Evolutionary conservation across 2,329 filamentous ascomycete genomes (phyloP).

Genomic region (Verticillium dahliae): DNA sequence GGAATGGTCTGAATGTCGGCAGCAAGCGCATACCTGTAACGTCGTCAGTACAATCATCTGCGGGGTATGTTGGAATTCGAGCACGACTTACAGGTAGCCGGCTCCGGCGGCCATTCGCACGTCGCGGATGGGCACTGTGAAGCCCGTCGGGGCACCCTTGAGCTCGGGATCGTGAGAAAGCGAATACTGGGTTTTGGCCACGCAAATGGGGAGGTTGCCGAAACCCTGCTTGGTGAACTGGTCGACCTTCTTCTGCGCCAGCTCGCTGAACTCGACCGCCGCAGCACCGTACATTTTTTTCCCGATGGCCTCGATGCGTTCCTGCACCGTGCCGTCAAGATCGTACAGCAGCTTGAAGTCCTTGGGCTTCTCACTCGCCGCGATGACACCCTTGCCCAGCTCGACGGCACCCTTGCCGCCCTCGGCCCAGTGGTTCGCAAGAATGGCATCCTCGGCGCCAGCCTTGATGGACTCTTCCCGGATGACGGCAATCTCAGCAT

Average conservation of each 20-base stretch:
- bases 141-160: slow-evolving; percentile 92
- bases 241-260: slow-evolving; percentile 94
- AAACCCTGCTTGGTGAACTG: slow-evolving; percentile 90
- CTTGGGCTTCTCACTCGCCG: slow-evolving; percentile 75
- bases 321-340: slow-evolving; percentile 71
- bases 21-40: slow-evolving; percentile 72
- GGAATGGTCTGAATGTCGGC: slow-evolving; percentile 99
- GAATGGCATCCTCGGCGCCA: slow-evolving; percentile 87
- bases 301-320: slow-evolving; percentile 86
- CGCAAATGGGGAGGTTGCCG: slow-evolving; percentile 86
- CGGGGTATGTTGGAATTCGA: slow-evolving; percentile 13
- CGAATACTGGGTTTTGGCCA: slow-evolving; percentile 98
- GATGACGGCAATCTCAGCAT: slow-evolving; percentile 83
- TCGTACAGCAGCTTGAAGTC: slow-evolving; percentile 83
- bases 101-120: slow-evolving; percentile 91
- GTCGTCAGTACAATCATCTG: slow-evolving; percentile 19
- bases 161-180: slow-evolving; percentile 86
- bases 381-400: slow-evolving; percentile 79
- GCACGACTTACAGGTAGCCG: slow-evolving; percentile 68
- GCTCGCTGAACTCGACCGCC: slow-evolving; percentile 85
- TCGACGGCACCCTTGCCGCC: slow-evolving; percentile 87
- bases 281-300: slow-evolving; percentile 91
- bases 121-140: slow-evolving; percentile 90
- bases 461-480: slow-evolving; percentile 87
- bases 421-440: slow-evolving; percentile 95